Conservation (phyloP, 2,329 filamentous ascomycete genomes). For the Colletotrichum viniferum region DNA sequence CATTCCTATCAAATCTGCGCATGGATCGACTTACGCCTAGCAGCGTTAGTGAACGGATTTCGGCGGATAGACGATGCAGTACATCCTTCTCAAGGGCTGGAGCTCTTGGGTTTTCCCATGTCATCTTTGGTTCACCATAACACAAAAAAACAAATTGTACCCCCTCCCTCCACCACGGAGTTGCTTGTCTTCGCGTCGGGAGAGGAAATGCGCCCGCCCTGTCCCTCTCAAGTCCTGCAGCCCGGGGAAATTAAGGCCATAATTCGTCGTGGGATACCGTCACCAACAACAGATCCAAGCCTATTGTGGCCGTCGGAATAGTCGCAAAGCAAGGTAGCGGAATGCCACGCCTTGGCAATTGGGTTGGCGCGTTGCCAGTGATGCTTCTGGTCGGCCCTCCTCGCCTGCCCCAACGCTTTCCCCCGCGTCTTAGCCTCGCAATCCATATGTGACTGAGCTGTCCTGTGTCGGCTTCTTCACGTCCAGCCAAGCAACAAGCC, state of each 20-base stretch:
- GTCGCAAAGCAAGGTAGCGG: constrained; percentile 8
- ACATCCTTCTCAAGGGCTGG: background rate
- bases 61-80: background rate
- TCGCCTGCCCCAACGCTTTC: background rate
- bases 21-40: background rate
- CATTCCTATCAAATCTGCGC: background rate
- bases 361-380: constrained; percentile 3
- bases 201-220: background rate
- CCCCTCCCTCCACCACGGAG: background rate
- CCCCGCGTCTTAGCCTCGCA: background rate
- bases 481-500: background rate
- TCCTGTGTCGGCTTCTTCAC: background rate
- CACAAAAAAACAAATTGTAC: background rate
- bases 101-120: background rate
- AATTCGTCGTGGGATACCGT: background rate
- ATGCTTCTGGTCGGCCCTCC: background rate
- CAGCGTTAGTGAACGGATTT: background rate
- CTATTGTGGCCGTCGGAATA: background rate
- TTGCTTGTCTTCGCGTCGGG: background rate
- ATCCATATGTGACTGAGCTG: background rate
- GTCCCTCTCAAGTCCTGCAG: background rate
- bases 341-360: constrained; percentile 14
- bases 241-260: background rate
- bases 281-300: constrained; percentile 7
- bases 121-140: background rate